These are phyloP conservation scores for Dryadomyces quercus-mongolicae DNA, from an alignment of 2,329 filamentous ascomycete genomes.

Conservation along the genomic window DNA sequence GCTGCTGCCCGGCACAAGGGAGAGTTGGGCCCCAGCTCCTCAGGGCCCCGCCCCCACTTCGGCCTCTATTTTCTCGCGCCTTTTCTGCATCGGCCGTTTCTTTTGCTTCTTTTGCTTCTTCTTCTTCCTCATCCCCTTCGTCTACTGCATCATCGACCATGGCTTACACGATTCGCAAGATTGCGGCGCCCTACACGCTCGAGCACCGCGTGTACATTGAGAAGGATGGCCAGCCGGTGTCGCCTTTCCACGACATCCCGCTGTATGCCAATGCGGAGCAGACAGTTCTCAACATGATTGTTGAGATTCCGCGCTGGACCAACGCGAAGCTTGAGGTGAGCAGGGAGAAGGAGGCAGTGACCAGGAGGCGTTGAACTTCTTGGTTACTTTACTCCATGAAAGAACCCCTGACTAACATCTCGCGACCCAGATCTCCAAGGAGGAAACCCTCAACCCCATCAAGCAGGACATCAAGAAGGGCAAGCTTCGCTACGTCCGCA, in stretches of 20 bases:
- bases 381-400: no score
- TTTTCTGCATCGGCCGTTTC: not conserved
- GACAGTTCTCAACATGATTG: slow-evolving; percentile 96
- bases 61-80: not conserved
- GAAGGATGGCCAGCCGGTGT: slow-evolving; percentile 89
- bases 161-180: slow-evolving; percentile 72
- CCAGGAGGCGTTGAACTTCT: no score
- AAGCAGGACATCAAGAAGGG: slow-evolving; percentile 99
- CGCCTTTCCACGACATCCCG: slow-evolving; percentile 96
- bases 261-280: slow-evolving; percentile 95
- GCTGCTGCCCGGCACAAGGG: not conserved
- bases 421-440: slow-evolving; percentile 99
- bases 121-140: not conserved
- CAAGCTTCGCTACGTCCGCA: slow-evolving; percentile 97
- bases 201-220: slow-evolving; percentile 97
- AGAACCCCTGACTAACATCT: no score
- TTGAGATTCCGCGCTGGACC: slow-evolving; percentile 99
- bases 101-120: not conserved
- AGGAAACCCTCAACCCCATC: slow-evolving; percentile 95
- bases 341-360: no score
- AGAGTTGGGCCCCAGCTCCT: not conserved
- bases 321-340: slow-evolving; percentile 98
- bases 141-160: slow-evolving; percentile 23
- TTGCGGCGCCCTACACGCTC: slow-evolving; percentile 81
- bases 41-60: not conserved